Evolutionary conservation across 805 yeast species (phyloP), one percentile per base, ranked within the genome.

Genomic region (Candida corydali): DNA sequence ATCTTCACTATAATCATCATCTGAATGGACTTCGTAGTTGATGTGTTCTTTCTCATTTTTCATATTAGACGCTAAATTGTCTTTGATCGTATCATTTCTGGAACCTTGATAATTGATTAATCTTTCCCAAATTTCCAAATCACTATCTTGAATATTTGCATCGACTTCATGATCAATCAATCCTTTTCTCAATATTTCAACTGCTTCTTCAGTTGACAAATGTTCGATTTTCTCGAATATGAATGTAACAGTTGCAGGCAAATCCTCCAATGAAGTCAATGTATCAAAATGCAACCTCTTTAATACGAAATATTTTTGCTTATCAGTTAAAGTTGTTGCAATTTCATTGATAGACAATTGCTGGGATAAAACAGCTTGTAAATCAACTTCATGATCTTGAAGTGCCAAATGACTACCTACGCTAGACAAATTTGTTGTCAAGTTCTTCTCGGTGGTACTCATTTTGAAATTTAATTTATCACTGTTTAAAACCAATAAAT

Each of bases 111-210:
- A 10, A 15, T 37, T 43, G 8, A 49, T 44, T 28, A 49, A 42
- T 10, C 40, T 41, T 41, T 52, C 52, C 27, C 56, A 47, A 16
- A 57, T 50, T 2, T 48, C 57, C 33, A 45, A 52, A 27, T 56
- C 69, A 6, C 41, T 44, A 3, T 51, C 32, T 3, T 63, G 62
- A 38, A 61, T 52, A 40, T 65, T 66, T 24, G 57, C 55, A 39
- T 66, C 71, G 10, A 45, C 57, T 0, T 44, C 38, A 35, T 60
- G 65, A 2, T 54, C 59, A 3, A 38, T 53, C 24, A 62, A 28
- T 2, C 58, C 50, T n/a, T 49, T 53, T 32, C 54, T 50, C 34
- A 64, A 53, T 22, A 62, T 52, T 6, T 39, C 42, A 7, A 63
- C 26, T 3, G 65, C 55, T 11, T 54, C 57, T 3, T 39, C 46